phyloP scores from a whole-genome alignment of 805 yeast species.

The Suhomyces canberraensis region DNA sequence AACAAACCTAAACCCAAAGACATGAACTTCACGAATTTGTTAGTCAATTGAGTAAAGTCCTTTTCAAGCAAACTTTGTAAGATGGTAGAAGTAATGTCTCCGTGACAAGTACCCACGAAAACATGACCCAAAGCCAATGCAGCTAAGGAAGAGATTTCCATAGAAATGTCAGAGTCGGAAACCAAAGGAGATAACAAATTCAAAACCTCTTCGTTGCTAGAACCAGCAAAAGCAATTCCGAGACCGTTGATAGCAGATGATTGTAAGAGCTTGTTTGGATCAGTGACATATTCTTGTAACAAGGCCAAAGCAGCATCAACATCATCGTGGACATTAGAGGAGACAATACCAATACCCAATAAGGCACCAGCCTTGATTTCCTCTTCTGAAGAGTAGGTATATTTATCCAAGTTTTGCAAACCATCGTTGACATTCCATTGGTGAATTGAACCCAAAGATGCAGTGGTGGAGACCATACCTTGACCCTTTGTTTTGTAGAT shows the following conservation, averaged over 20 bases:
- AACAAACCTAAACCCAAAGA: constrained; percentile 88
- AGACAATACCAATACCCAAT: constrained; percentile 89
- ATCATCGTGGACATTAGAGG: constrained; percentile 92
- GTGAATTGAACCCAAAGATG: constrained; percentile 83
- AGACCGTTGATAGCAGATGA: constrained; percentile 86
- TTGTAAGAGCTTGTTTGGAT: constrained; percentile 59
- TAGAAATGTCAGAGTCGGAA: constrained; percentile 66
- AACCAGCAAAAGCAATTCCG: constrained; percentile 94
- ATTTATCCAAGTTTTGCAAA: constrained; percentile 83
- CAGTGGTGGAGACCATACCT: constrained; percentile 90
- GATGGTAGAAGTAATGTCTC: constrained; percentile 90
- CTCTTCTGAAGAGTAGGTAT: constrained; percentile 77
- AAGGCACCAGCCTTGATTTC: constrained; percentile 95
- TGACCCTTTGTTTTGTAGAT: constrained; percentile 87
- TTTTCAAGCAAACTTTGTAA: constrained; percentile 88
- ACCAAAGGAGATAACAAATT: constrained; percentile 78
- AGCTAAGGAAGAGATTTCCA: constrained; percentile 81
- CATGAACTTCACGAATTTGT: constrained; percentile 86
- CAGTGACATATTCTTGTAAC: constrained; percentile 76
- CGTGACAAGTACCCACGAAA: constrained; percentile 93
- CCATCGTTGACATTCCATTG: constrained; percentile 93
- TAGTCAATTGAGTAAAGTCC: constrained; percentile 68
- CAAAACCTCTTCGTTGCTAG: constrained; percentile 79
- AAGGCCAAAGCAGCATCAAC: constrained; percentile 88
- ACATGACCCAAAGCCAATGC: constrained; percentile 91